Base-by-base conservation (phyloP, 1,284 basidiomycete genomes). In the Fomitiporia mediterranea region DNA sequence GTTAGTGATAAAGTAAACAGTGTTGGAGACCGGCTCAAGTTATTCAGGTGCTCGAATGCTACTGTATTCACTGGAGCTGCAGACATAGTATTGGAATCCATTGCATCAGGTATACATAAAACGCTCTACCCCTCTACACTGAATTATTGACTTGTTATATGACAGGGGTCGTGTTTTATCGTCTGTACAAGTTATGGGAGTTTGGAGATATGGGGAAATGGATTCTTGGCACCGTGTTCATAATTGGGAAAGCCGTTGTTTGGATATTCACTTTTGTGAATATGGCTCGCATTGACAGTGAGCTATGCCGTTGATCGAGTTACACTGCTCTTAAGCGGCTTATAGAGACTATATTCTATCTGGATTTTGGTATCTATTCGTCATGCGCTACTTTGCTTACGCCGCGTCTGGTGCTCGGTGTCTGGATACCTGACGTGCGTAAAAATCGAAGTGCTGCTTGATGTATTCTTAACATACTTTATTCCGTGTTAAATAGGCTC, bases 161-260 rank as follows among this genome's bases (percentile, higher is more conserved):
- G 6, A 4, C n/a, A 57, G 55, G 55, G 27, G 49, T 57, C 28
- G 50, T 57, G 15, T 51, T 57, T 25, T 57, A 57, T 35, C 55
- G 55, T n/a, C 40, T 57, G 4, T 38, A 46, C 17, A n/a, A 21
- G 21, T 34, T 57, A n/a, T 57, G 55, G 49, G 40, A 52, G 25
- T 57, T 57, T 27, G 30, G 34, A 6, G n/a, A 7, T 27, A 32
- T 13, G 4, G 49, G 49, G 9, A 44, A 17, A 27, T 21, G 48
- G 19, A 37, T 21, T 11, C 21, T 51, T 28, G 15, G 25, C 13
- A 13, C 8, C n/a, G 27, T 38, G 2, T 51, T 57, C 39, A n/a
- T 47, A 5, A 21, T 57, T 5, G 37, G 49, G 15, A 57, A 57
- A 27, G 21, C 35, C 1, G 15, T 51, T 27, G 55, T 44, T n/a